Evolutionary conservation across 371 early-diverging fungal species (phyloP).

Genomic region (Apophysomyces sp.): DNA sequence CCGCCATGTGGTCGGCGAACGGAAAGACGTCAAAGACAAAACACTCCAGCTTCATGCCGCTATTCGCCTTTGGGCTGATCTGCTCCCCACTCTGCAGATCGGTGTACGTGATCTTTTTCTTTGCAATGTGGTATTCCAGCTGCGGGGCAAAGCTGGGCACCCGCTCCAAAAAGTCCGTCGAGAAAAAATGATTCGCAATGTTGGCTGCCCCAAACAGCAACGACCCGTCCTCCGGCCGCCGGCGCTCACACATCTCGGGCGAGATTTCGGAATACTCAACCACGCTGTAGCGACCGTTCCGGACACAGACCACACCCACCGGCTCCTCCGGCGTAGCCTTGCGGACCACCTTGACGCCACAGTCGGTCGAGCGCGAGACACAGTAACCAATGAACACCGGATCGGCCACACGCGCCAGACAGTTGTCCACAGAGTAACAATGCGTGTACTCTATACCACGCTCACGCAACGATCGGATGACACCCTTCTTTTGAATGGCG

Average conservation of each 20-base stretch:
- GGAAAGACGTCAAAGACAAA: constrained; percentile 98
- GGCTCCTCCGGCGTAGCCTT: constrained; percentile 85
- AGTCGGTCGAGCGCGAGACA: constrained; percentile 80
- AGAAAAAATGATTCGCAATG: constrained; percentile 98
- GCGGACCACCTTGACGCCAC: constrained; percentile 92
- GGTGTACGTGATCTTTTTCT: constrained; percentile 94
- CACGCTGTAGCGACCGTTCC: constrained; percentile 82
- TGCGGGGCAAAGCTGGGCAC: constrained; percentile 77
- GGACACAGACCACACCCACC: constrained; percentile 92
- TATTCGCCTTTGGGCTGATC: constrained; percentile 74
- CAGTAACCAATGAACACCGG: constrained; percentile 93
- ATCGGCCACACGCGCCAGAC: constrained; percentile 92
- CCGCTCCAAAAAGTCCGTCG: constrained; percentile 84
- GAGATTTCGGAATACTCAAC: constrained; percentile 97
- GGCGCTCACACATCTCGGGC: constrained; percentile 64
- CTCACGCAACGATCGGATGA: constrained; percentile 70
- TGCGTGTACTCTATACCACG: constrained; percentile 87
- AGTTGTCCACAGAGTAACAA: constrained; percentile 96
- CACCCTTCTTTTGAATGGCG: constrained; percentile 75
- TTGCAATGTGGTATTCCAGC: constrained; percentile 94
- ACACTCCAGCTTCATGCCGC: constrained; percentile 97
- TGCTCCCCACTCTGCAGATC: constrained; percentile 74
- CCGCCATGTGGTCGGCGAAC: constrained; percentile 81
- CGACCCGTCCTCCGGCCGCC: constrained; percentile 58
- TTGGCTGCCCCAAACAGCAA: constrained; percentile 91